These are phyloP conservation scores for Terana coerulea DNA, from an alignment of 768 basidiomycete genomes.

Conservation along the genomic window DNA sequence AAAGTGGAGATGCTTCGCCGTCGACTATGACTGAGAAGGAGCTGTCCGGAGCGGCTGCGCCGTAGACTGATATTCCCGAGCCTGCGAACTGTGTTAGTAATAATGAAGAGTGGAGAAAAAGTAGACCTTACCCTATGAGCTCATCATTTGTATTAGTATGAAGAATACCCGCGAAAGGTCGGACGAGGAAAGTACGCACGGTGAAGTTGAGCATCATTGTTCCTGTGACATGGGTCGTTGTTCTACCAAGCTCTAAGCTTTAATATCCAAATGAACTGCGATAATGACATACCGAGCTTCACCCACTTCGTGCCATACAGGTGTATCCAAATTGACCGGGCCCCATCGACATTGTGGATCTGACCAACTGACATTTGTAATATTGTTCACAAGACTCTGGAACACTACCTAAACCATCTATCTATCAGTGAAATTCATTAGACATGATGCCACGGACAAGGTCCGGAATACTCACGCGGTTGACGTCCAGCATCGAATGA, in stretches of 20 bases:
- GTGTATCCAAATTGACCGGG: background rate
- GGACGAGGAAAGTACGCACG: background rate
- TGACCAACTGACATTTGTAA: background rate
- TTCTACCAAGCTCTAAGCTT: background rate
- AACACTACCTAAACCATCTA: background rate
- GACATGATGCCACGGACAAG: background rate
- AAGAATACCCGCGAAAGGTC: background rate
- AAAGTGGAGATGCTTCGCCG: background rate
- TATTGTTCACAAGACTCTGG: background rate
- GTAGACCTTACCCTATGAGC: background rate
- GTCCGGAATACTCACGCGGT: slow-evolving; percentile 9
- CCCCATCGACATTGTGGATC: background rate
- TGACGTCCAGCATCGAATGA: slow-evolving; percentile 10
- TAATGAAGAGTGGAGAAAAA: background rate
- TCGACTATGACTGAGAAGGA: background rate
- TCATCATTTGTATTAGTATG: background rate
- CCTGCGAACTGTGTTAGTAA: background rate
- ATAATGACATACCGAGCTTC: background rate
- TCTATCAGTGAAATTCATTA: background rate
- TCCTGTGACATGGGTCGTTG: background rate
- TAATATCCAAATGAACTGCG: background rate
- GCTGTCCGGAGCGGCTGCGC: background rate
- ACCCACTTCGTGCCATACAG: background rate
- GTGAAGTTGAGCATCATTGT: slow-evolving; percentile 1
- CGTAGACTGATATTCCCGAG: background rate